Evolutionary conservation across 441 rosid species (phyloP), one percentile per base, ranked within the genome.

Genomic region (Populus trichocarpa): DNA sequence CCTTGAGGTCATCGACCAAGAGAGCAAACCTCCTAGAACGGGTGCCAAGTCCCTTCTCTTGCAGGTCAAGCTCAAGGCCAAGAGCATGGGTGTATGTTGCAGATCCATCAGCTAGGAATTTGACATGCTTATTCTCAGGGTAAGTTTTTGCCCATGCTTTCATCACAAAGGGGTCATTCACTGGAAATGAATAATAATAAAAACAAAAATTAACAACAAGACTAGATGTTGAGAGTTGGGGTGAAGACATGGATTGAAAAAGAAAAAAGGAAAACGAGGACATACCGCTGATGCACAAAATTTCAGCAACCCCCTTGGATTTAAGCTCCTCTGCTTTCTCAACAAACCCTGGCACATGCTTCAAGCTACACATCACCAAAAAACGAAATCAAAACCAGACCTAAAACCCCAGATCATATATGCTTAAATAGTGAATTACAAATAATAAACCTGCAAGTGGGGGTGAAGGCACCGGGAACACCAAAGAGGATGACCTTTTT

Each of bases 401-500:
- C 36, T 33, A 6, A 33, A 33, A 33, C 36, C 36, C 36, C 36
- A 33, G 2, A 59, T 20, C 23, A 20, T 7, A 7, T 2, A 71
- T 8, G 18, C 36, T 33, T 33, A 33, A 33, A 33, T 33, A 33
- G 36, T 33, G 36, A 33, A 33, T 33, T 33, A 33, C 36, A 33
- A 6, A 33, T 33, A 33, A 33, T 33, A 33, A 33, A 93, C 99
- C 98, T 96, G 94, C 98, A 96, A 64, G 97, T 93, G 30, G 99
- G 97, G 28, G 99, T 96, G 84, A 96, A 96, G 74, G 99, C 99
- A 65, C 99, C 98, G 80, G 99, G 99, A 67, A 96, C 97, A 25
- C 96, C 99, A 65, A 96, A 88, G 79, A 96, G 81, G 74, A 93
- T 50, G 80, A 90, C 87, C 86, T 88, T 92, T 83, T 93, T 95